Percentiles rank a stretch among this genome's conserved stretches.
Conservation (phyloP, 495 filamentous ascomycete species). For the Letharia lupina region DNA sequence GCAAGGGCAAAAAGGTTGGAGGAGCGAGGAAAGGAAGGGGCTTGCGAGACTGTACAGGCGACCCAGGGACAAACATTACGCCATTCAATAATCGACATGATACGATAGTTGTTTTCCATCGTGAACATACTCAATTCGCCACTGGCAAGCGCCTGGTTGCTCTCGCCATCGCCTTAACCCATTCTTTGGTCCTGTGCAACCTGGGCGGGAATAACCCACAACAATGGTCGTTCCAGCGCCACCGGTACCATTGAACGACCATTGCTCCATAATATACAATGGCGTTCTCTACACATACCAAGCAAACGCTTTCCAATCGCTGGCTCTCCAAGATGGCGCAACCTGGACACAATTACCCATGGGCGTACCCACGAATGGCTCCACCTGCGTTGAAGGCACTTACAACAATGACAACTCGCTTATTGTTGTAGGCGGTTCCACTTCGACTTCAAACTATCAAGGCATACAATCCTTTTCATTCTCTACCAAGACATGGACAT, state of each 20-base stretch:
- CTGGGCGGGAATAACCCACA: neutral
- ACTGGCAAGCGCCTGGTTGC: constrained; percentile 13
- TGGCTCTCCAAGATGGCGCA: constrained; percentile 58
- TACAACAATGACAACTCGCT: constrained; percentile 52
- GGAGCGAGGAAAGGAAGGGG: constrained; percentile 8
- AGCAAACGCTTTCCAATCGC: constrained; percentile 61
- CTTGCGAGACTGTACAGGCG: neutral
- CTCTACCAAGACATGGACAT: constrained; percentile 65
- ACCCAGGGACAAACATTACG: neutral
- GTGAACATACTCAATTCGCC: neutral
- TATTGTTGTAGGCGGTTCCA: constrained; percentile 74
- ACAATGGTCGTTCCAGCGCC: constrained; percentile 60
- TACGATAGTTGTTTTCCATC: constrained; percentile 3
- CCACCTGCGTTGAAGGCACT: constrained; percentile 61
- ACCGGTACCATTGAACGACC: constrained; percentile 53
- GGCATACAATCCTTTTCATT: constrained; percentile 86
- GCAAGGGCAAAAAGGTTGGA: neutral
- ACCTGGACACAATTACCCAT: constrained; percentile 58
- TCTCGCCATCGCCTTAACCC: constrained; percentile 4
- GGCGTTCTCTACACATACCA: constrained; percentile 84
- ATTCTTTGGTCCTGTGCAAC: neutral
- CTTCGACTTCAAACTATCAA: constrained; percentile 46
- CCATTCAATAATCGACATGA: constrained; percentile 1
- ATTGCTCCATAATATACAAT: constrained; percentile 75
- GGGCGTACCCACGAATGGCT: constrained; percentile 62